Base-by-base conservation (phyloP, 352 stramenopile genomes). In the Phytophthora vignae region DNA sequence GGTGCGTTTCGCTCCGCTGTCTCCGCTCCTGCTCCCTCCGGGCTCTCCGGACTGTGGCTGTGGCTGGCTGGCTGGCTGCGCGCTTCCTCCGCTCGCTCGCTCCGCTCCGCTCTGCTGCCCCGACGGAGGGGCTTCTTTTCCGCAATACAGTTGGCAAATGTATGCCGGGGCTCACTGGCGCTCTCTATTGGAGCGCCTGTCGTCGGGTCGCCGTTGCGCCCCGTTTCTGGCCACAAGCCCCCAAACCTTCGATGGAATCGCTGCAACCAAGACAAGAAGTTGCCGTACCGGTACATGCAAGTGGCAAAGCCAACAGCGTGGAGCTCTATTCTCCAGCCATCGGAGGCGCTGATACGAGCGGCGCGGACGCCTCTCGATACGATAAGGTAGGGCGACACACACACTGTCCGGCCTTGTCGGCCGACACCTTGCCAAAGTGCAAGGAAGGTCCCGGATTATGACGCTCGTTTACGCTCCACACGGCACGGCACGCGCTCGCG, bases 171-270 rank as follows among this genome's bases (percentile, higher is more conserved):
- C 22, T 42, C 15, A 72, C 71, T 78, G 50, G 67, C 66, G 44
- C 44, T 72, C 59, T 67, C 71, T 74, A 74, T 74, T 42, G 36
- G 36, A 42, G 36, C 36, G 36, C 5, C n/a, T n/a, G 15, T 50
- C 42, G 42, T 50, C 42, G 12, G 42, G 42, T 50, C 11, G 36
- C 36, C 2, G 27, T 31, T 31, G 10, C 36, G 11, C 36, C 36
- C 36, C 15, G 12, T 42, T 14, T 42, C 11, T 42, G 36, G 36
- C 11, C 36, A 42, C 27, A 31, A 8, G 3, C 27, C 27, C 27
- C 2, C 3, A 31, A 31, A 31, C 2, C 27, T 4, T 31, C 2
- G 27, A 42, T 42, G 11, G 36, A 14, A 42, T 12, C 36, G 33
- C 33, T 14, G 36, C 36, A 42, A 42, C 36, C 36, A 42, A 31